Conservation (phyloP, 768 basidiomycete species). For the Amanita molliuscula region DNA sequence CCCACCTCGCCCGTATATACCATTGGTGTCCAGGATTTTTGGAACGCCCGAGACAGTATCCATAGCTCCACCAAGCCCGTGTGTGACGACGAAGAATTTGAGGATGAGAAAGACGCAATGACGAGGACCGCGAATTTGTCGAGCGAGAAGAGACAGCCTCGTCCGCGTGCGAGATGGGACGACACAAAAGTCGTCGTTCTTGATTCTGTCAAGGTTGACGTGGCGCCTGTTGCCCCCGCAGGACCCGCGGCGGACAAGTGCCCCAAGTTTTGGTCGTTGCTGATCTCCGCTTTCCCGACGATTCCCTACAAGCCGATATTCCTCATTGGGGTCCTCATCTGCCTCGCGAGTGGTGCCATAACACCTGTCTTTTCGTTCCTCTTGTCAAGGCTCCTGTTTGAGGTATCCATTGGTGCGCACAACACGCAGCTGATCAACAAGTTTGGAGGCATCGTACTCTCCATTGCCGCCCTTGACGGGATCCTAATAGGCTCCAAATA, state of each 20-base stretch:
- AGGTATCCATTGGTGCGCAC: slow-evolving; percentile 63
- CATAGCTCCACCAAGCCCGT: slow-evolving; percentile 9
- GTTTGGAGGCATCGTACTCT: slow-evolving; percentile 65
- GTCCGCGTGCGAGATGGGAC: slow-evolving; percentile 16
- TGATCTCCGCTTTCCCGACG: slow-evolving; percentile 52
- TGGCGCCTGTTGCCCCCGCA: not conserved
- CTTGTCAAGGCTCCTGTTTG: slow-evolving; percentile 70
- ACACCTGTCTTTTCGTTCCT: slow-evolving; percentile 91
- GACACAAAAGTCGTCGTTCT: slow-evolving; percentile 12
- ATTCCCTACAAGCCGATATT: slow-evolving; percentile 69
- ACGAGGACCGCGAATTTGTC: slow-evolving; percentile 29
- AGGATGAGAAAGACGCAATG: slow-evolving; percentile 34
- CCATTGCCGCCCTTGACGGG: slow-evolving; percentile 68
- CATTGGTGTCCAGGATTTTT: slow-evolving; percentile 2
- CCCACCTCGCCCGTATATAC: slow-evolving; percentile 38
- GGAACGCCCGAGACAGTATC: not conserved
- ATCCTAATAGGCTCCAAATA: slow-evolving; percentile 67
- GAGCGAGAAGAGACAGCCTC: slow-evolving; percentile 13
- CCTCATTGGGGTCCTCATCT: slow-evolving; percentile 57
- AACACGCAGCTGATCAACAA: slow-evolving; percentile 51
- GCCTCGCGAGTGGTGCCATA: slow-evolving; percentile 67
- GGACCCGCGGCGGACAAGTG: not conserved
- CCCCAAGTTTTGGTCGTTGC: slow-evolving; percentile 29
- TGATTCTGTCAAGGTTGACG: slow-evolving; percentile 17
- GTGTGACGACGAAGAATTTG: slow-evolving; percentile 20